Evolutionary conservation across 2,329 filamentous ascomycete species (phyloP).

Genomic region (Nothophoma quercina): DNA sequence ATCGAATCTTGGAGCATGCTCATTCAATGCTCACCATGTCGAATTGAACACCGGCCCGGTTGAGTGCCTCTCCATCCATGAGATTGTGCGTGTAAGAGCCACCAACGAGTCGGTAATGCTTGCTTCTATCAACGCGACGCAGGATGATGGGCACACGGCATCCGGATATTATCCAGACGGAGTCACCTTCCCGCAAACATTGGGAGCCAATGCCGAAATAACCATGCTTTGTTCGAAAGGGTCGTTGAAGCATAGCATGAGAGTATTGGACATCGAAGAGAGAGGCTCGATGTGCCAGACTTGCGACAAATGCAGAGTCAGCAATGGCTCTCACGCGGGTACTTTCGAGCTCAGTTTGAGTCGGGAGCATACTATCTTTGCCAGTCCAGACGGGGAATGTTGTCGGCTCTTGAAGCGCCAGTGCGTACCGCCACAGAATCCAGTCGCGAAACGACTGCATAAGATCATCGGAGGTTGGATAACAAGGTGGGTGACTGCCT

Average conservation of each 20-base stretch:
- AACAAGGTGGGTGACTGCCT: background rate
- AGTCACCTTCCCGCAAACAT: conserved; percentile 20
- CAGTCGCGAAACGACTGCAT: conserved; percentile 21
- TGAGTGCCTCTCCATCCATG: conserved; percentile 25
- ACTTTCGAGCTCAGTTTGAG: conserved; percentile 2
- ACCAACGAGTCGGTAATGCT: conserved; percentile 22
- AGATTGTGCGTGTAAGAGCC: conserved; percentile 27
- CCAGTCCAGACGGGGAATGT: background rate
- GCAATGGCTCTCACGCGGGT: background rate
- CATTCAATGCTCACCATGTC: conserved; percentile 23
- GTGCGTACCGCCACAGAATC: conserved; percentile 22
- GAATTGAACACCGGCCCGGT: conserved; percentile 3
- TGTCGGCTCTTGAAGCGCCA: background rate
- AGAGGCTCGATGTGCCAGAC: conserved; percentile 15
- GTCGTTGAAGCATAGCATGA: conserved; percentile 19
- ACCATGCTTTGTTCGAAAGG: conserved; percentile 20
- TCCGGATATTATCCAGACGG: conserved; percentile 25
- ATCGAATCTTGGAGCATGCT: too few species aligned
- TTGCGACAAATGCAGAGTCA: conserved; percentile 6
- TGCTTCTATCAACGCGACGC: conserved; percentile 9
- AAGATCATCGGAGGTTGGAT: conserved; percentile 7
- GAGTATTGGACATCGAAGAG: conserved; percentile 23
- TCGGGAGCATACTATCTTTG: conserved; percentile 2
- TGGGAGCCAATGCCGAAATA: conserved; percentile 26
- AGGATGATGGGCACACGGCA: conserved; percentile 27